phyloP scores from a whole-genome alignment of 768 basidiomycete species.

The Dentipellis sp. region DNA sequence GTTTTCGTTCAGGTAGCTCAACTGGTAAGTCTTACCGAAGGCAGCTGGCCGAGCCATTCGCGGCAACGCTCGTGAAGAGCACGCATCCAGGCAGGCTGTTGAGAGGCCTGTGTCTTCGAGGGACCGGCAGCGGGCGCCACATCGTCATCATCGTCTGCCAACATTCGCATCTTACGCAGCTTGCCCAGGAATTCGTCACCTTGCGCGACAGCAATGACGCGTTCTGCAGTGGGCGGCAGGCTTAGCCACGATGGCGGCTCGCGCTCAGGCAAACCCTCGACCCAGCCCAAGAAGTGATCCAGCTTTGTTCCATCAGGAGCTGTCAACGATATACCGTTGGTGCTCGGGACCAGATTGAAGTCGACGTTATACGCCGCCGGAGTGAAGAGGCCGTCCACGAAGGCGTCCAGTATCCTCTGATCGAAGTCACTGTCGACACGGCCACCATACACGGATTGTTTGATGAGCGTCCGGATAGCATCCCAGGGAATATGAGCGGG shows the following conservation, averaged over 20 bases:
- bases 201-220: constrained; percentile 85
- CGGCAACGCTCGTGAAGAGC: constrained; percentile 69
- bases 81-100: constrained; percentile 95
- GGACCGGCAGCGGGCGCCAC: constrained; percentile 40
- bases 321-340: constrained; percentile 44
- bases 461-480: constrained; percentile 87
- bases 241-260: constrained; percentile 95
- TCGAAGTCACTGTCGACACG: constrained; percentile 94
- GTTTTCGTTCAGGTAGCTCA: not conserved
- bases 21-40: constrained; percentile 42
- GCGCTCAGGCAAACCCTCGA: constrained; percentile 78
- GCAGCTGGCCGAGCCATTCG: constrained; percentile 75
- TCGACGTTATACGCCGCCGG: constrained; percentile 86
- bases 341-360: constrained; percentile 76
- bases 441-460: constrained; percentile 94
- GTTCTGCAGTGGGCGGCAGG: constrained; percentile 86
- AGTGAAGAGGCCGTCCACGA: constrained; percentile 87
- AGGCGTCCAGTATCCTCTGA: constrained; percentile 85
- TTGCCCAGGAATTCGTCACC: constrained; percentile 82
- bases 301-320: constrained; percentile 91
- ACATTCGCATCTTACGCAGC: constrained; percentile 86
- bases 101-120: constrained; percentile 53
- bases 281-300: constrained; percentile 88
- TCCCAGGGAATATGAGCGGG: constrained; percentile 92
- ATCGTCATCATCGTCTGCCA: constrained; percentile 79